Percentiles rank a stretch among this genome's conserved stretches.
These are phyloP conservation scores for Metarhizium robertsii DNA, from an alignment of 2,329 filamentous ascomycete genomes.

Conservation along the genomic window DNA sequence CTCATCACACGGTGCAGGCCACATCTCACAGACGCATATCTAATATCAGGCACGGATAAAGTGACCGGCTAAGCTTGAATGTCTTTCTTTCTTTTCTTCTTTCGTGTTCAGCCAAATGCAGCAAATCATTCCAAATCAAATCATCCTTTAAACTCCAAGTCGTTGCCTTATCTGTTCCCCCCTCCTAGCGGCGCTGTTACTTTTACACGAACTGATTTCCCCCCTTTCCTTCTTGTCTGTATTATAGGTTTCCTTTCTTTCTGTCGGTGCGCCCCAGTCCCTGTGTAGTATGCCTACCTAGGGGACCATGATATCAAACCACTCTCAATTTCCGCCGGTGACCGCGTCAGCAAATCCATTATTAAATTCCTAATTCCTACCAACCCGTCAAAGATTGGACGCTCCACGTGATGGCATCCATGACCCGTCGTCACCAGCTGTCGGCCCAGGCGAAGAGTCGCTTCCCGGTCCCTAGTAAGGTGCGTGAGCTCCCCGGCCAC, in stretches of 20 bases:
- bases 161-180: neutral
- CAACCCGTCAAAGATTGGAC: slow-evolving; percentile 5
- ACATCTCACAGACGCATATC: no score
- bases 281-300: neutral
- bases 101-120: neutral
- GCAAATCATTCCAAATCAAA: neutral
- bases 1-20: no score
- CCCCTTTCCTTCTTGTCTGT: neutral
- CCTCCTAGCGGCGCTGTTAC: neutral
- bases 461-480: slow-evolving; percentile 48
- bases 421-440: slow-evolving; percentile 8
- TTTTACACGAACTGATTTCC: neutral
- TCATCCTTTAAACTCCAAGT: slow-evolving; percentile 1
- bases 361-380: slow-evolving; percentile 9
- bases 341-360: neutral
- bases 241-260: neutral
- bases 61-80: slow-evolving; percentile 18
- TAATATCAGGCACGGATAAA: slow-evolving; percentile 15
- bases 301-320: neutral
- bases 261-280: neutral
- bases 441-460: slow-evolving; percentile 12
- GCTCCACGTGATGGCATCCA: neutral
- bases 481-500: slow-evolving; percentile 49
- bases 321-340: neutral
- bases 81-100: neutral